Base-by-base conservation (phyloP, 345 rosid genomes). In the Gossypium mustelinum region DNA sequence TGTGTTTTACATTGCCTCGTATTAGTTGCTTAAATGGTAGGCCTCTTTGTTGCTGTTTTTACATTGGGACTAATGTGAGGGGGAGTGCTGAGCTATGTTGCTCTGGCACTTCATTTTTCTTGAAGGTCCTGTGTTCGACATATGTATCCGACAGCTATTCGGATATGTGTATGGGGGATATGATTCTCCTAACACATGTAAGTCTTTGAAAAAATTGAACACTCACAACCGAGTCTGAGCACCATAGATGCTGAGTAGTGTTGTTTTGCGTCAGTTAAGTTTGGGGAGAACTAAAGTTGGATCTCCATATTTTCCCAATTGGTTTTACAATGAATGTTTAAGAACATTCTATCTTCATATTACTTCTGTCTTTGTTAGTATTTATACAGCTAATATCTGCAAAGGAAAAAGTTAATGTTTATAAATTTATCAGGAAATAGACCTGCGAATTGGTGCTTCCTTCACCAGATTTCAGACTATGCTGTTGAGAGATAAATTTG, bases 381-480 rank as follows among this genome's bases (percentile, higher is more conserved):
- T 51, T 76, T 65, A 41, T 75, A 13, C 17, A 45, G 43, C 64
- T 51, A 43, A n/a, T 61, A 51, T 48, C 57, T 45, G 11, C 12
- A 34, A 11, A 17, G 63, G 43, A 9, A 29, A 34, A 3, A 73
- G 58, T 29, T 47, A 0, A 39, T 3, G 9, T 72, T 22, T 69
- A 39, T 2, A 20, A 60, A 51, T 55, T 73, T 68, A 73, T 68
- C 80, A 95, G 99, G 98, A 95, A 82, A 93, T 95, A 81, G 97
- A 95, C 79, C 93, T 95, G 17, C 92, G 99, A 9, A 91, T 95
- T 75, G 99, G 98, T 80, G 97, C 98, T 83, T 93, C 98, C 68
- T 95, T 95, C 84, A 95, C 99, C 50, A 86, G 99, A 80, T 95
- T 95, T 80, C 99, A 93, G 82, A 93, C 98, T 45, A 89, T 93